Evolutionary conservation across 176 grass and related monocot genomes (phyloP).

Genomic region (Carex myosuroides): DNA sequence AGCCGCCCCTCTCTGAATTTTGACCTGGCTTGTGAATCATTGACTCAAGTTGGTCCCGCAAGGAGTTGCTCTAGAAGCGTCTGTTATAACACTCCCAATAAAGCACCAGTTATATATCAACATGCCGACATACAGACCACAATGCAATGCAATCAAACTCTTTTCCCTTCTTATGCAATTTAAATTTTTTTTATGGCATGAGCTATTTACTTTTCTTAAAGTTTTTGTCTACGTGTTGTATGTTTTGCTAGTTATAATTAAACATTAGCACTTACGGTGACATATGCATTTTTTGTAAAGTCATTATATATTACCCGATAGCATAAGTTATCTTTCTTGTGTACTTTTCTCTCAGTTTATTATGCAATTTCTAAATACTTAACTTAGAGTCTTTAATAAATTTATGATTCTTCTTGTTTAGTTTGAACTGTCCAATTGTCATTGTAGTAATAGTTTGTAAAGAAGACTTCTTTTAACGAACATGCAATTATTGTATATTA

Average conservation of each 20-base stretch:
- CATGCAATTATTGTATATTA: no score
- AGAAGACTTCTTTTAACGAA: no score
- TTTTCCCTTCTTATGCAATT: not conserved
- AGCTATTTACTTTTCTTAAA: not conserved
- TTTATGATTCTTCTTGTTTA: no score
- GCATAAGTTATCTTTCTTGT: no score
- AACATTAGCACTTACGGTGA: not conserved
- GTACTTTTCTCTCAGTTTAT: no score
- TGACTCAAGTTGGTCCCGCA: not conserved
- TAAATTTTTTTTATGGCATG: not conserved
- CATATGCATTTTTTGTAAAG: not conserved
- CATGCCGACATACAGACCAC: no score
- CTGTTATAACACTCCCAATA: not conserved
- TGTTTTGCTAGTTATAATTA: not conserved
- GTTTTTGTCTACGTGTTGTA: not conserved
- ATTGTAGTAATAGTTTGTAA: no score
- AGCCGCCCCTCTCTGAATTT: constrained; percentile 11
- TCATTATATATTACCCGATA: not conserved
- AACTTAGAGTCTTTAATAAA: no score
- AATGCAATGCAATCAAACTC: not conserved
- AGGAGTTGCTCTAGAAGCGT: no score
- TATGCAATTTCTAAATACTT: no score
- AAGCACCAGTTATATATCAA: not conserved
- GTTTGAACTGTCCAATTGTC: no score
- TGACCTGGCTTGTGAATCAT: constrained; percentile 5